A percentile compares a stretch with the other conserved stretches of the same genome.
phyloP scores from a whole-genome alignment of 2,329 filamentous ascomycete genomes.

The Aphanocladium album region DNA sequence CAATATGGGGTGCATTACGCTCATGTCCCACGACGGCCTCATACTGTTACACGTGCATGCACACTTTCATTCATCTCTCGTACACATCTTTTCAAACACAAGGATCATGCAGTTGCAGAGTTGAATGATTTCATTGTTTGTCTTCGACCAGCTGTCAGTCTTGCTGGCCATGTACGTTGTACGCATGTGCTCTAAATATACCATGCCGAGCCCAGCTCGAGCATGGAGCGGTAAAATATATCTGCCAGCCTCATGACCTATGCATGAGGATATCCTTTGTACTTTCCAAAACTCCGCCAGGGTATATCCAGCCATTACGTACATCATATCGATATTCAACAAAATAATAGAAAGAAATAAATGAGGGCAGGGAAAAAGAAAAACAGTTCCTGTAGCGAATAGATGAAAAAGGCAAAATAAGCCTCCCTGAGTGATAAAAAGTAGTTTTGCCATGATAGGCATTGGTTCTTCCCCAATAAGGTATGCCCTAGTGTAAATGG shows the following conservation, averaged over 20 bases:
- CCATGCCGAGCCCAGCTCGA: slow-evolving; percentile 10
- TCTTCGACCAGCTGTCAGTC: not conserved
- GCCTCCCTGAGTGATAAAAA: not conserved
- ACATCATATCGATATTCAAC: slow-evolving; percentile 5
- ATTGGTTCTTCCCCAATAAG: not conserved
- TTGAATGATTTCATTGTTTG: not conserved
- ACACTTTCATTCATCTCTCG: not conserved
- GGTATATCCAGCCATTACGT: slow-evolving; percentile 13
- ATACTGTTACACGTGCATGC: not conserved
- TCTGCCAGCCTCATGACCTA: not conserved
- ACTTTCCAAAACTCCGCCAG: slow-evolving; percentile 6
- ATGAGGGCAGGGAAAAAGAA: not conserved
- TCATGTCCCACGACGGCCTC: slow-evolving; percentile 2
- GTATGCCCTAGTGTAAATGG: not conserved
- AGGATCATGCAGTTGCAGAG: not conserved
- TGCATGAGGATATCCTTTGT: not conserved
- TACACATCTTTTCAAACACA: not conserved
- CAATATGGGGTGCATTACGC: too few relatives aligned
- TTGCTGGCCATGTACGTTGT: not conserved
- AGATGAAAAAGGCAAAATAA: not conserved
- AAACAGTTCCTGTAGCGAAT: not conserved
- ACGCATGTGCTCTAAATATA: not conserved
- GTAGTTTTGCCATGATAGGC: not conserved
- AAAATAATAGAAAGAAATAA: not conserved
- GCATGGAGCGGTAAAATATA: not conserved